phyloP scores from a whole-genome alignment of 2,329 filamentous ascomycete genomes.

The Alternaria atra region DNA sequence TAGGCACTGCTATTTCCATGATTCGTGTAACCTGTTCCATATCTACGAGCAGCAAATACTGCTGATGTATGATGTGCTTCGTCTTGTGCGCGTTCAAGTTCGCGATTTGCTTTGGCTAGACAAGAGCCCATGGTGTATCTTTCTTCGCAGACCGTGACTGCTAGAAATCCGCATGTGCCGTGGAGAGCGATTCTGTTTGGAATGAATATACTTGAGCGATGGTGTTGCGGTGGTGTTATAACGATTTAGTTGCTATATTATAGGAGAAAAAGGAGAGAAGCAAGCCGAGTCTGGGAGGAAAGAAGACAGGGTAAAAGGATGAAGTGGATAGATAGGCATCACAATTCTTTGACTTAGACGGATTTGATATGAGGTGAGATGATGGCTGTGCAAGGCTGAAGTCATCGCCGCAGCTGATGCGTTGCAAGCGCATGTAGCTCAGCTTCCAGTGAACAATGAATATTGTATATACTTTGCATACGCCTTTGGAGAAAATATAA shows the following conservation, averaged over 20 bases:
- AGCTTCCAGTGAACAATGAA: neutral
- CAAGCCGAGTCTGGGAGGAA: accelerated
- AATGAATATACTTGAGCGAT: neutral
- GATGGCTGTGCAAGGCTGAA: neutral
- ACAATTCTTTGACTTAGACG: neutral
- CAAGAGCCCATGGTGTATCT: neutral
- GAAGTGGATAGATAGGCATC: neutral
- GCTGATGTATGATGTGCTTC: neutral
- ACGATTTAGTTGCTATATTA: too few species aligned
- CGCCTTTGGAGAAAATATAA: neutral
- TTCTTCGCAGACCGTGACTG: too few species aligned
- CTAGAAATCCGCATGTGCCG: neutral
- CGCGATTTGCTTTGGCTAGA: neutral
- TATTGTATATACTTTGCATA: neutral
- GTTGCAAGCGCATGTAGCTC: neutral
- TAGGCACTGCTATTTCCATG: neutral
- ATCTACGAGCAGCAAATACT: neutral
- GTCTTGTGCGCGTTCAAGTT: neutral
- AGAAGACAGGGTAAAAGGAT: accelerated
- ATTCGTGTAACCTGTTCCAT: neutral
- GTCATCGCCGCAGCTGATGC: neutral
- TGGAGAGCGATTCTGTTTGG: neutral
- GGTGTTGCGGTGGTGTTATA: too few species aligned
- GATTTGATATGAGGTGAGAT: neutral
- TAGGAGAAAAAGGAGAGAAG: neutral